Conservation (phyloP, 1,284 basidiomycete genomes). For the Cystobasidium sp. region DNA sequence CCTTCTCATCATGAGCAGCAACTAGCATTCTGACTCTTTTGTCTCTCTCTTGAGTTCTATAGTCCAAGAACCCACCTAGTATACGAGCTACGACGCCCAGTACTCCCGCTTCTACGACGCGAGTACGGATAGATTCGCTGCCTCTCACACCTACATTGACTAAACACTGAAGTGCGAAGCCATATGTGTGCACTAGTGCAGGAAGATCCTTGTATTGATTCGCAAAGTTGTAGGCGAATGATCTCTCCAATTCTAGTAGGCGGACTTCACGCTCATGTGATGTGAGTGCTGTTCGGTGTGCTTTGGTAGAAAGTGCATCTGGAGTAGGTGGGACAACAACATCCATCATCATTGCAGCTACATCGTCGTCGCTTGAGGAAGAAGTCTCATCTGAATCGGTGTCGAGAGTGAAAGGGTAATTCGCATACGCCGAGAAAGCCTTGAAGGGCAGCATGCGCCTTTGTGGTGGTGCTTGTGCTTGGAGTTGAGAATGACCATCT, state of each 20-base stretch:
- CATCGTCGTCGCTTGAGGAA: neutral
- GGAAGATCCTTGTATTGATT: conserved; percentile 58
- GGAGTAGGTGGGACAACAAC: neutral
- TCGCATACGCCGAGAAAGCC: conserved; percentile 50
- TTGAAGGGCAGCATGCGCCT: conserved; percentile 52
- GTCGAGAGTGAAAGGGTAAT: conserved; percentile 9
- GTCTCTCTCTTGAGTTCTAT: conserved; percentile 59
- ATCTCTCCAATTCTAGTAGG: conserved; percentile 61
- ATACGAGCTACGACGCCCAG: conserved; percentile 93
- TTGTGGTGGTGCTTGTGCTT: conserved; percentile 1
- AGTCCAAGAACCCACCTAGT: conserved; percentile 73
- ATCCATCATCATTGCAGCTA: neutral
- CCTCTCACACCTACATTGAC: conserved; percentile 98
- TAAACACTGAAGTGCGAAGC: conserved; percentile 92
- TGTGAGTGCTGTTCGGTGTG: conserved; percentile 6
- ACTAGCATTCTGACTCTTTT: conserved; percentile 37
- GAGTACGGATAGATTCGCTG: conserved; percentile 85
- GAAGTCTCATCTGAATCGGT: conserved; percentile 3
- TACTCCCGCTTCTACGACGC: conserved; percentile 95
- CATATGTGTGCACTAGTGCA: conserved; percentile 63
- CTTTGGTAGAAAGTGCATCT: neutral
- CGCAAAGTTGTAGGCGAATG: conserved; percentile 29
- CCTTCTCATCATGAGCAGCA: conserved; percentile 10
- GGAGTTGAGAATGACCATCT: neutral
- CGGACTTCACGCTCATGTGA: conserved; percentile 65